phyloP scores from a whole-genome alignment of 2,329 filamentous ascomycete species.

The Ophioceras dolichostomum region DNA sequence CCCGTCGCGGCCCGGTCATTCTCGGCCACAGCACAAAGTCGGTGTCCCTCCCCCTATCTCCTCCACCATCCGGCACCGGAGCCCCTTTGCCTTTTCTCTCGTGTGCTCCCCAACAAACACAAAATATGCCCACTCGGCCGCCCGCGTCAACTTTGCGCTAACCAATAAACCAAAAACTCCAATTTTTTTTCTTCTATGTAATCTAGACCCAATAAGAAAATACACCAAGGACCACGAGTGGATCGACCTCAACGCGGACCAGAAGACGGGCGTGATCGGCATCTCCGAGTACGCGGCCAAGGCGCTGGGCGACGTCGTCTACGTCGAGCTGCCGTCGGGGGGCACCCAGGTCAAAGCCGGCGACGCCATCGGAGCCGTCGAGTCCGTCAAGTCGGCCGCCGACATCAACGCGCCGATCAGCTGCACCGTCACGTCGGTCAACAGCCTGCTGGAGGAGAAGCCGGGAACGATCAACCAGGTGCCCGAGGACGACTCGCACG shows the following conservation, averaged over 20 bases:
- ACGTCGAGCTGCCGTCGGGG: slow-evolving; percentile 76
- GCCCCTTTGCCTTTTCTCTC: too few species aligned
- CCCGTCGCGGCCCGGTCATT: slow-evolving; percentile 31
- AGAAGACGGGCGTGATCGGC: slow-evolving; percentile 68
- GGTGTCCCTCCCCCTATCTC: too few species aligned
- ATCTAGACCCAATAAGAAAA: slow-evolving; percentile 59
- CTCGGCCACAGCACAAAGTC: slow-evolving; percentile 31
- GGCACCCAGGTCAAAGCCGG: slow-evolving; percentile 59
- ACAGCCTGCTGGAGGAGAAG: slow-evolving; percentile 67
- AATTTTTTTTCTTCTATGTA: too few species aligned
- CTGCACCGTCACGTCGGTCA: slow-evolving; percentile 65
- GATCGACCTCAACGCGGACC: slow-evolving; percentile 78
- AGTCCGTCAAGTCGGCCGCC: slow-evolving; percentile 96
- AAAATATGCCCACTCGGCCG: too few species aligned
- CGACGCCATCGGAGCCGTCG: slow-evolving; percentile 85
- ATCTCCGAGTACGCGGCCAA: slow-evolving; percentile 89
- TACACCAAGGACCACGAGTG: slow-evolving; percentile 98
- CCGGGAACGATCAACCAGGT: slow-evolving; percentile 81
- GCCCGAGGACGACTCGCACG: slow-evolving; percentile 63
- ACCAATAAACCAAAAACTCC: too few species aligned
- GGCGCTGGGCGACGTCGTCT: slow-evolving; percentile 91
- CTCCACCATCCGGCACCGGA: too few species aligned
- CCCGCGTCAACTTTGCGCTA: too few species aligned
- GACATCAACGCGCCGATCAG: slow-evolving; percentile 86
- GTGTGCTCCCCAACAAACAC: too few species aligned